These are phyloP conservation scores for Jacaranda mimosifolia DNA, from an alignment of 257 asterid species.

Conservation along the genomic window DNA sequence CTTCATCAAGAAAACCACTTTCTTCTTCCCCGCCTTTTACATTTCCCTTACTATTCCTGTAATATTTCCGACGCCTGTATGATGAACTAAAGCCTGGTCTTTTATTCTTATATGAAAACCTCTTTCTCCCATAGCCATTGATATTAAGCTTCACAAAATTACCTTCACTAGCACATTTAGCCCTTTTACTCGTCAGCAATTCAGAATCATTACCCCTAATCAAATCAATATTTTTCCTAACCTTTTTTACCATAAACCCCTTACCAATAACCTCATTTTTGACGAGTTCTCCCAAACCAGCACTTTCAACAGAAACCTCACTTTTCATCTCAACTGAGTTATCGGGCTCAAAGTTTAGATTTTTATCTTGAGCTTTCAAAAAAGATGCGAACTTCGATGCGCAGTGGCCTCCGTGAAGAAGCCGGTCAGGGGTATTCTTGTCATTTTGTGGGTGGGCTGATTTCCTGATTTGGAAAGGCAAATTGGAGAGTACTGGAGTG, in stretches of 20 bases:
- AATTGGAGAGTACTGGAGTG: slow-evolving; percentile 52
- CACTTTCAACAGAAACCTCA: slow-evolving; percentile 31
- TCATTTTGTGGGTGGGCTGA: slow-evolving; percentile 34
- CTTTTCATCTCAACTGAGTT: slow-evolving; percentile 33
- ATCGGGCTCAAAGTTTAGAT: slow-evolving; percentile 68
- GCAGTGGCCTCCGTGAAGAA: slow-evolving; percentile 60
- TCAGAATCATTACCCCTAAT: slow-evolving; percentile 55
- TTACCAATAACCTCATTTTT: slow-evolving; percentile 35
- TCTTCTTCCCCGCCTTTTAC: slow-evolving; percentile 52
- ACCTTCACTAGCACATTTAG: slow-evolving; percentile 66
- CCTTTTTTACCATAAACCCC: slow-evolving; percentile 35
- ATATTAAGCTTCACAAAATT: slow-evolving; percentile 95
- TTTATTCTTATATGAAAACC: slow-evolving; percentile 62
- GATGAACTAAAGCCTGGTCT: slow-evolving; percentile 53
- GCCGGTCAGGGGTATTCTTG: slow-evolving; percentile 35
- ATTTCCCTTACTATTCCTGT: slow-evolving; percentile 46
- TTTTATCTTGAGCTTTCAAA: slow-evolving; percentile 45
- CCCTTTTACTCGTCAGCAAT: slow-evolving; percentile 48
- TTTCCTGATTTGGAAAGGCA: slow-evolving; percentile 49
- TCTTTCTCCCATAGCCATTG: slow-evolving; percentile 89
- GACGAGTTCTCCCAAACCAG: slow-evolving; percentile 25
- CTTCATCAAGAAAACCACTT: slow-evolving; percentile 59
- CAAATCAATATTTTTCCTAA: slow-evolving; percentile 57
- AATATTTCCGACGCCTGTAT: slow-evolving; percentile 51
- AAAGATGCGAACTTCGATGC: slow-evolving; percentile 62